Percentiles rank a stretch among this genome's conserved stretches.
Evolutionary conservation across 179 eudicot species (phyloP).

Genomic region (Silene vulgaris): DNA sequence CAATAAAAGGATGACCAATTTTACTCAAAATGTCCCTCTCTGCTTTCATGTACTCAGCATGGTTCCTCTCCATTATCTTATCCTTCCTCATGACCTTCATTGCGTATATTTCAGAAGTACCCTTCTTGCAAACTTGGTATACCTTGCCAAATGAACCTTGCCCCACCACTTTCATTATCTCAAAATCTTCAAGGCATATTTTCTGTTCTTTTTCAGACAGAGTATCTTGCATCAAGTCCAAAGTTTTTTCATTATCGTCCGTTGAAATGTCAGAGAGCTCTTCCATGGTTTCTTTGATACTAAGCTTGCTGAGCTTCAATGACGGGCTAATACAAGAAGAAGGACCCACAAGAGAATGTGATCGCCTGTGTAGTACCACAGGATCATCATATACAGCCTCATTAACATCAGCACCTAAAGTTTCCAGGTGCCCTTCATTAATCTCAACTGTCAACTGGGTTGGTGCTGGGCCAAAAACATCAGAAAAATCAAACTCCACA

Average conservation of each 20-base stretch:
- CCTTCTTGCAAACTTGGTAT: conserved; percentile 72
- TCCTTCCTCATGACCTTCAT: conserved; percentile 97
- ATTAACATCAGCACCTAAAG: conserved; percentile 24
- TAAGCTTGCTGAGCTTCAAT: conserved; percentile 55
- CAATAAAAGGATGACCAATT: conserved; percentile 77
- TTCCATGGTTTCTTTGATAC: conserved; percentile 39
- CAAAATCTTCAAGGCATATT: conserved; percentile 75
- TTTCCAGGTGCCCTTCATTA: conserved; percentile 32
- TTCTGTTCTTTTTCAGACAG: conserved; percentile 29
- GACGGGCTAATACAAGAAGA: conserved; percentile 60
- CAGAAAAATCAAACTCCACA: conserved; percentile 62
- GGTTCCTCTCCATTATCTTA: conserved; percentile 85
- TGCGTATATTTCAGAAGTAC: conserved; percentile 74
- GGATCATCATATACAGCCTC: conserved; percentile 47
- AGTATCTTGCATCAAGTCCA: conserved; percentile 30
- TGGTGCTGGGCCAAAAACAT: conserved; percentile 63
- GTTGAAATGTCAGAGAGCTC: conserved; percentile 29
- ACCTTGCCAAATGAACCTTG: conserved; percentile 92
- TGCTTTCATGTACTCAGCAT: conserved; percentile 87
- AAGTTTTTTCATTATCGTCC: conserved; percentile 24
- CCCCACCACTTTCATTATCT: conserved; percentile 74
- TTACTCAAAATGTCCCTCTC: conserved; percentile 86
- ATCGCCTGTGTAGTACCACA: conserved; percentile 52
- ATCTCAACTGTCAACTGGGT: conserved; percentile 35
- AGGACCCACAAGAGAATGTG: conserved; percentile 94